Conservation (phyloP, 768 basidiomycete genomes). For the Amylocystis lapponica region DNA sequence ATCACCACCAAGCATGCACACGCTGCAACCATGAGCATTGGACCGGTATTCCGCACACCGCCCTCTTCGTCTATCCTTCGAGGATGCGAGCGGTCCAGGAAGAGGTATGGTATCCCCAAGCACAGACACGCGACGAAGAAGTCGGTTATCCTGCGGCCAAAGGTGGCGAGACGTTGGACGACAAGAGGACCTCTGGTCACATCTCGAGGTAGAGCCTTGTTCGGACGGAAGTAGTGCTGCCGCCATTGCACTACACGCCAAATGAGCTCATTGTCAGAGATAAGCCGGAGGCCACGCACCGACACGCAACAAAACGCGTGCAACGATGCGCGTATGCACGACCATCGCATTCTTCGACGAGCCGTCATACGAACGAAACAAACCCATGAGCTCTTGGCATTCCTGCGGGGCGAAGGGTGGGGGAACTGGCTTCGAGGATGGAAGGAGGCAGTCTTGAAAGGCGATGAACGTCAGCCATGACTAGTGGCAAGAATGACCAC, state of each 20-base stretch:
- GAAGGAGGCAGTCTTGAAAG: conserved; percentile 60
- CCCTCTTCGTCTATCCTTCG: conserved; percentile 58
- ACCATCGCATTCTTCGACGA: conserved; percentile 40
- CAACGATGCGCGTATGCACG: conserved; percentile 57
- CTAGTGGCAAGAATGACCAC: neutral
- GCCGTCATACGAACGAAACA: conserved; percentile 43
- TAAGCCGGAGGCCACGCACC: conserved; percentile 37
- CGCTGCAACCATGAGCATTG: conserved; percentile 59
- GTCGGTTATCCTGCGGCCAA: conserved; percentile 49
- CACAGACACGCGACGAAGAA: conserved; percentile 58
- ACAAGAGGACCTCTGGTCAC: conserved; percentile 28
- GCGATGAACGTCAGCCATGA: neutral
- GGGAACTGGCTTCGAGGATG: conserved; percentile 46
- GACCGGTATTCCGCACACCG: conserved; percentile 40
- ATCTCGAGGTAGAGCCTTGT: conserved; percentile 60
- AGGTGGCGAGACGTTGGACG: conserved; percentile 25
- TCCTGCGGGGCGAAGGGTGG: conserved; percentile 74
- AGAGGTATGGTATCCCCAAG: conserved; percentile 76
- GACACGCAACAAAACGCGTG: conserved; percentile 63
- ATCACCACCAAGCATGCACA: conserved; percentile 34
- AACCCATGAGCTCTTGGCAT: conserved; percentile 63
- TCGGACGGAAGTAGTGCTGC: conserved; percentile 62
- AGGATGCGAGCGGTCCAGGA: conserved; percentile 47
- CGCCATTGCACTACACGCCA: conserved; percentile 53
- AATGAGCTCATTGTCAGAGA: neutral